Percentiles rank a stretch among this genome's conserved stretches.
Conservation (phyloP, 2,329 filamentous ascomycete genomes). For the Monosporascus sp. region DNA sequence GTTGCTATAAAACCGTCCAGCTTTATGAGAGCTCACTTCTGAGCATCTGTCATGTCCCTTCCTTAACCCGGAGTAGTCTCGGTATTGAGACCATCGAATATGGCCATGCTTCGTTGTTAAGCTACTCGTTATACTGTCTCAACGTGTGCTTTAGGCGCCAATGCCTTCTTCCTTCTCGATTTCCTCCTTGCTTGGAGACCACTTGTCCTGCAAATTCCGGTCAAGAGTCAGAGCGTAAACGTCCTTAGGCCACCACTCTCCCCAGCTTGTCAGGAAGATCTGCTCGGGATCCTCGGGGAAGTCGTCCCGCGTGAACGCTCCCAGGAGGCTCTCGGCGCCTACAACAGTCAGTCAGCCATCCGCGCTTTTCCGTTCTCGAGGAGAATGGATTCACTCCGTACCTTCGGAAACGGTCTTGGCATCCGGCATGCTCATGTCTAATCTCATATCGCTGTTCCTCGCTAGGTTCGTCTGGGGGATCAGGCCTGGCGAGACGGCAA, state of each 20-base stretch:
- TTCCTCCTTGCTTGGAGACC: slow-evolving; percentile 42
- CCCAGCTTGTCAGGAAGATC: slow-evolving; percentile 52
- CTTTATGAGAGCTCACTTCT: too few relatives aligned
- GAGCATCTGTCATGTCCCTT: too few relatives aligned
- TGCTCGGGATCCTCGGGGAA: slow-evolving; percentile 46
- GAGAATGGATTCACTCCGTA: slow-evolving; percentile 12
- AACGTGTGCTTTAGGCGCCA: slow-evolving; percentile 2
- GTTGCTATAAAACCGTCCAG: too few relatives aligned
- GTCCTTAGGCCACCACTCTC: slow-evolving; percentile 49
- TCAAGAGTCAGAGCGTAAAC: slow-evolving; percentile 38
- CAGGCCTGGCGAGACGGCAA: slow-evolving; percentile 50
- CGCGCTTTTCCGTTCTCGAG: too few relatives aligned
- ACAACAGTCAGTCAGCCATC: not conserved
- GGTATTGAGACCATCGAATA: not conserved
- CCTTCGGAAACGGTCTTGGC: slow-evolving; percentile 45
- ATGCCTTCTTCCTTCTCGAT: slow-evolving; percentile 40
- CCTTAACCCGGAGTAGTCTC: too few relatives aligned
- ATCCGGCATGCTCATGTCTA: slow-evolving; percentile 34
- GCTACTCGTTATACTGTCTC: not conserved
- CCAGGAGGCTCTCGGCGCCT: slow-evolving; percentile 43
- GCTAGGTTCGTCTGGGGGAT: slow-evolving; percentile 43
- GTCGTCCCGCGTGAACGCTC: slow-evolving; percentile 39
- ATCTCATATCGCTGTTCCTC: slow-evolving; percentile 23
- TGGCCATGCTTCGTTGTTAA: not conserved
- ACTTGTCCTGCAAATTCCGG: slow-evolving; percentile 45